Evolutionary conservation across 2,329 filamentous ascomycete species (phyloP).

Genomic region (Xylariaceae sp.): DNA sequence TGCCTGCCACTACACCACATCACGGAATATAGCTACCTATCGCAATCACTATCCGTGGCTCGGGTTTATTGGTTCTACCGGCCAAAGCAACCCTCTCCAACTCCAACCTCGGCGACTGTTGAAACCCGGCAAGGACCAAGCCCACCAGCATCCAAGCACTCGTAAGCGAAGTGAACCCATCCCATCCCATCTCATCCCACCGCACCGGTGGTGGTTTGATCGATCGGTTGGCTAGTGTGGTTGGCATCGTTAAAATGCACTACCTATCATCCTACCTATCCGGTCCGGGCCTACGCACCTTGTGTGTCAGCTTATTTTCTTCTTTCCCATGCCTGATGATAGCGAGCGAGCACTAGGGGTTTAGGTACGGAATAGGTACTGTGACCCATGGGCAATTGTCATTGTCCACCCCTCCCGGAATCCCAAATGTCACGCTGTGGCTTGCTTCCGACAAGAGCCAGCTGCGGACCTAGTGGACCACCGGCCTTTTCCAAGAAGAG

Average conservation of each 20-base stretch:
- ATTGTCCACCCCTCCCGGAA: conserved; percentile 12
- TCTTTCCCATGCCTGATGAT: conserved; percentile 8
- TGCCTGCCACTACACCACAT: not conserved
- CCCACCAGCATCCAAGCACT: conserved; percentile 11
- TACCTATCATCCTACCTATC: not conserved
- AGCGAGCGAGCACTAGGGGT: not conserved
- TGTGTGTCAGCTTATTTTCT: not conserved
- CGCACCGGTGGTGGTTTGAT: conserved; percentile 11
- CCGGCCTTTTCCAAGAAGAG: conserved; percentile 2
- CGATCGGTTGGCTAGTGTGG: not conserved
- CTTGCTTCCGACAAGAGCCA: conserved; percentile 15
- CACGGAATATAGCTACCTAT: conserved; percentile 7
- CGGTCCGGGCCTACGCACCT: not conserved
- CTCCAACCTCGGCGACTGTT: conserved; percentile 22
- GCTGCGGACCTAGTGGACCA: conserved; percentile 4
- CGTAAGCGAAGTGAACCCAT: conserved; percentile 12
- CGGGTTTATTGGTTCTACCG: conserved; percentile 20
- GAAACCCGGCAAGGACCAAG: conserved; percentile 19
- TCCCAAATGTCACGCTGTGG: conserved; percentile 23
- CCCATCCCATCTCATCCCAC: not conserved
- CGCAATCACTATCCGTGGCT: conserved; percentile 19
- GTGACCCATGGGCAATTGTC: conserved; percentile 12
- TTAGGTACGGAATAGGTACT: not conserved
- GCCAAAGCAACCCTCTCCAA: conserved; percentile 14
- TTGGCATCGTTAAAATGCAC: conserved; percentile 11